These are phyloP conservation scores for Metrosideros polymorpha DNA, from an alignment of 441 rosid genomes.

Conservation along the genomic window DNA sequence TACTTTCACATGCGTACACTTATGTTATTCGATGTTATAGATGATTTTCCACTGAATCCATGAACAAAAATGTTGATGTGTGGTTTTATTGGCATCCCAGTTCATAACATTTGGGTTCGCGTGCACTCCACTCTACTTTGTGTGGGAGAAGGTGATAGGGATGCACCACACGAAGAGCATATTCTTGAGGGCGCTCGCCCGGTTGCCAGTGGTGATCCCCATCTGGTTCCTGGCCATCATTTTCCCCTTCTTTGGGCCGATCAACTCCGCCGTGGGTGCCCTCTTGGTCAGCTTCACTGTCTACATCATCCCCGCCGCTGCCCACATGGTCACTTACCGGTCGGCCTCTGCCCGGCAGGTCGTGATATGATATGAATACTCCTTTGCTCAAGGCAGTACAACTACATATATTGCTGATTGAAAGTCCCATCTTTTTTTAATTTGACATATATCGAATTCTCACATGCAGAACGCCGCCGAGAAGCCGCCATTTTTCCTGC, in stretches of 20 bases:
- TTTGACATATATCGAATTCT: background rate
- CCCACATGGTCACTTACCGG: constrained; percentile 44
- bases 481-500: constrained; percentile 35
- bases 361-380: background rate
- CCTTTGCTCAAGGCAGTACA: background rate
- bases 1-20: background rate
- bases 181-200: constrained; percentile 29
- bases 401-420: background rate
- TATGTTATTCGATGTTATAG: background rate
- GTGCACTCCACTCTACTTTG: constrained; percentile 43
- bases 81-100: constrained; percentile 10
- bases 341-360: constrained; percentile 39
- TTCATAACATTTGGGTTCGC: constrained; percentile 59
- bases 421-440: background rate
- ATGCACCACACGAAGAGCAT: constrained; percentile 55
- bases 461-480: constrained; percentile 33
- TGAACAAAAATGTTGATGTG: background rate
- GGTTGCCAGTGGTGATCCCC: constrained; percentile 48
- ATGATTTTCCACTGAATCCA: background rate
- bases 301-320: constrained; percentile 50
- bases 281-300: constrained; percentile 55
- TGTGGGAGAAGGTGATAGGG: constrained; percentile 58
- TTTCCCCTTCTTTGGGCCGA: constrained; percentile 59
- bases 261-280: constrained; percentile 53
- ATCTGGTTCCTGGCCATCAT: constrained; percentile 59